phyloP scores from a whole-genome alignment of 164 flowering plant species.

The Nymphaea colorata region DNA sequence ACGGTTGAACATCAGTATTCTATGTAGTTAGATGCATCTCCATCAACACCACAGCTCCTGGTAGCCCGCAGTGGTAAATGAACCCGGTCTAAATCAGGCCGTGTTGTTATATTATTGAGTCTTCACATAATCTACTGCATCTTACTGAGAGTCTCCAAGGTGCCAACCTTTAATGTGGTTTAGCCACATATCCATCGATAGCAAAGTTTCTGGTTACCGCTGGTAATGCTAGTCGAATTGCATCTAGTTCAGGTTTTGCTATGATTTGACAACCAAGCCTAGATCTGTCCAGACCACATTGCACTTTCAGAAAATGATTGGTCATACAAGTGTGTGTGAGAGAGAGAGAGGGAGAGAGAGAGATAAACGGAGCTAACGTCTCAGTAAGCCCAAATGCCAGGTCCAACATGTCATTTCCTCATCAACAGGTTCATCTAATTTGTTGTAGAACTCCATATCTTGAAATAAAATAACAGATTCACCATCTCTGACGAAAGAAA shows the following conservation, averaged over 20 bases:
- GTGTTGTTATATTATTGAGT: no score
- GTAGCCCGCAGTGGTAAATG: no score
- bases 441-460: slow-evolving; percentile 77
- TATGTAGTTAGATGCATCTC: no score
- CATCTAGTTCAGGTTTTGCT: slow-evolving; percentile 74
- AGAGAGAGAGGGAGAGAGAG: not conserved
- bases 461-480: slow-evolving; percentile 6
- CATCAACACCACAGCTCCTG: no score
- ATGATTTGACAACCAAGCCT: slow-evolving; percentile 77
- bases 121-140: no score
- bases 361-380: slow-evolving; percentile 34
- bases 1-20: not conserved
- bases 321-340: not conserved
- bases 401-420: slow-evolving; percentile 91
- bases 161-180: slow-evolving; percentile 44
- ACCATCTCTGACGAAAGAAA: not conserved
- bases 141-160: no score
- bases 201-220: slow-evolving; percentile 87
- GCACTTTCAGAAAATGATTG: not conserved
- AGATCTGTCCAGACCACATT: slow-evolving; percentile 29
- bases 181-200: slow-evolving; percentile 82
- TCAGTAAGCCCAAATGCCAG: slow-evolving; percentile 69
- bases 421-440: slow-evolving; percentile 72
- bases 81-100: no score
- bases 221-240: slow-evolving; percentile 67